These are phyloP conservation scores for Ceratocystis lukuohia DNA, from an alignment of 2,329 filamentous ascomycete genomes.

Conservation along the genomic window DNA sequence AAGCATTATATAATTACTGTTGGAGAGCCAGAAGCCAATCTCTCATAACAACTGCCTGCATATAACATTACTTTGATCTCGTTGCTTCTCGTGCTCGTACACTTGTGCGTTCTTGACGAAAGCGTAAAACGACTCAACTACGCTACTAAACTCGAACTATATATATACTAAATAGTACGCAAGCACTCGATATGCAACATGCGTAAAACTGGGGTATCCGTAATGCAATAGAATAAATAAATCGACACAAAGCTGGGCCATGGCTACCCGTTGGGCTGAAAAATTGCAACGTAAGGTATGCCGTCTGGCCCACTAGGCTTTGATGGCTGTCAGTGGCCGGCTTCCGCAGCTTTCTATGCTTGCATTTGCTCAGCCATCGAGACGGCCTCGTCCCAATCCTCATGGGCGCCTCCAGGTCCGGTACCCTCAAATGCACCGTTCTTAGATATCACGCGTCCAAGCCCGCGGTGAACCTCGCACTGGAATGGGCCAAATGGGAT, in stretches of 20 bases:
- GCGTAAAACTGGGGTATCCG: background rate
- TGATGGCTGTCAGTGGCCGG: slow-evolving; percentile 11
- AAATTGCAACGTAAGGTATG: too few relatives aligned
- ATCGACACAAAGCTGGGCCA: background rate
- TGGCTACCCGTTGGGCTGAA: background rate
- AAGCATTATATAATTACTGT: background rate
- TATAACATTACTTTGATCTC: background rate
- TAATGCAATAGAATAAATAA: background rate
- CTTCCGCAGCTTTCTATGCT: slow-evolving; percentile 18
- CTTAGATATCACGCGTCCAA: slow-evolving; percentile 77
- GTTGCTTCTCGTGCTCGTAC: background rate
- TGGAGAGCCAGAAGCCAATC: background rate
- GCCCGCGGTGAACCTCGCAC: slow-evolving; percentile 68
- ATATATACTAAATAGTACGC: background rate
- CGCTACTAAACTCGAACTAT: background rate
- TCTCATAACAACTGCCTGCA: background rate
- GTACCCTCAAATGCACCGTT: slow-evolving; percentile 56
- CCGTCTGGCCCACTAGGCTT: background rate
- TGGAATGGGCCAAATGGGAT: slow-evolving; percentile 84
- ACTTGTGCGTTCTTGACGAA: too few relatives aligned
- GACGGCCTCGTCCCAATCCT: slow-evolving; percentile 34
- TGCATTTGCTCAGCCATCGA: slow-evolving; percentile 25
- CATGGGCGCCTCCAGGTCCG: slow-evolving; percentile 30
- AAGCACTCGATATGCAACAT: background rate
- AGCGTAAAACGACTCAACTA: background rate